phyloP scores from a whole-genome alignment of 1,284 basidiomycete genomes.

The Trametes polyzona region DNA sequence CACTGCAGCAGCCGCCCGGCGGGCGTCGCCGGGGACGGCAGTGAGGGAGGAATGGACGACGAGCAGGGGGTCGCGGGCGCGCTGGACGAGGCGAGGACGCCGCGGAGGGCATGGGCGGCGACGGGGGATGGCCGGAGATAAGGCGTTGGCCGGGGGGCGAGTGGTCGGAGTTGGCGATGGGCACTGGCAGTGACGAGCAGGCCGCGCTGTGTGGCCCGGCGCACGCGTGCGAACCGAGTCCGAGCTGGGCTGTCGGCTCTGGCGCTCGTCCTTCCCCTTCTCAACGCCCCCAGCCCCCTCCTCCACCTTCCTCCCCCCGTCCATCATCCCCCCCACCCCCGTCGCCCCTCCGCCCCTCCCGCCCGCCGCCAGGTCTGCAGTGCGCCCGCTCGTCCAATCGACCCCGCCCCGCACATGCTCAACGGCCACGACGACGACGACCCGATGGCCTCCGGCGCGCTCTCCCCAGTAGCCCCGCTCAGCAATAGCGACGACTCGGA shows the following conservation, averaged over 20 bases:
- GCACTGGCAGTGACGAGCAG: constrained; percentile 38
- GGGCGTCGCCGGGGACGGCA: constrained; percentile 16
- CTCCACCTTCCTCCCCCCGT: constrained; percentile 29
- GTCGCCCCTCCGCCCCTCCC: constrained; percentile 41
- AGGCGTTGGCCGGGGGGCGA: constrained; percentile 26
- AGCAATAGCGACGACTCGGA: constrained; percentile 34
- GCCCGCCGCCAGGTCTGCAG: constrained; percentile 34
- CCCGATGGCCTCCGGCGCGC: constrained; percentile 36
- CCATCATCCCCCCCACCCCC: constrained; percentile 37
- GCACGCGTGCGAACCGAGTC: constrained; percentile 42
- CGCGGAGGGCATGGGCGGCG: constrained; percentile 5
- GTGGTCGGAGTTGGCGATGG: constrained; percentile 38
- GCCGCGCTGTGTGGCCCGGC: constrained; percentile 32
- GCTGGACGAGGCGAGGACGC: background rate
- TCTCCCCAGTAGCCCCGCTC: constrained; percentile 29
- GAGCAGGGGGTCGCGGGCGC: background rate
- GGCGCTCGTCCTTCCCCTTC: constrained; percentile 47
- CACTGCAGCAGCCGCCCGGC: constrained; percentile 19
- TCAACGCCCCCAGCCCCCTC: constrained; percentile 46
- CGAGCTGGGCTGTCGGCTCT: constrained; percentile 39
- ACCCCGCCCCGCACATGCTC: constrained; percentile 37
- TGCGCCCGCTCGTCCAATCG: constrained; percentile 36
- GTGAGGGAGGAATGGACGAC: background rate
- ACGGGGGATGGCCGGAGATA: constrained; percentile 23
- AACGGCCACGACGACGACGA: constrained; percentile 44